Evolutionary conservation across 345 rosid species (phyloP).

Genomic region (Pistacia atlantica): DNA sequence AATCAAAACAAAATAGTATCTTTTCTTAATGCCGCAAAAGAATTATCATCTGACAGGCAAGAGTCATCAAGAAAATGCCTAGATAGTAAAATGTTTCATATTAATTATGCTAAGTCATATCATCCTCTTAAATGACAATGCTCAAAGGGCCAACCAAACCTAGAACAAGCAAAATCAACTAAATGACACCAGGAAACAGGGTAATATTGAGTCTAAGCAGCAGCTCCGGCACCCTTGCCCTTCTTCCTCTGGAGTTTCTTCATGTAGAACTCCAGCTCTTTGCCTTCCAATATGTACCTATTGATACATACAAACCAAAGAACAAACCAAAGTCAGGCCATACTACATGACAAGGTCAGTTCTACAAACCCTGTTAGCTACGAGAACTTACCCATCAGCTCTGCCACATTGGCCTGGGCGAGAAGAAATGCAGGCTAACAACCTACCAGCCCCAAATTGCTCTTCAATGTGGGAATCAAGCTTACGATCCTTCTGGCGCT

Average conservation of each 20-base stretch:
- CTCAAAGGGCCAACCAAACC: background rate
- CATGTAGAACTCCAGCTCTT: conserved; percentile 39
- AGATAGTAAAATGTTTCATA: background rate
- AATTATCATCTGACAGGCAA: background rate
- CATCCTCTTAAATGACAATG: background rate
- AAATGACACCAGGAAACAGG: background rate
- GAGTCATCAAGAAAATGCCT: no score
- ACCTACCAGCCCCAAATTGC: conserved; percentile 52
- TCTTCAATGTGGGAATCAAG: conserved; percentile 58
- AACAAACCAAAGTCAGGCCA: background rate
- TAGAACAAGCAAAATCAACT: conserved; percentile 11
- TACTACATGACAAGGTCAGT: background rate
- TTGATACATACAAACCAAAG: background rate
- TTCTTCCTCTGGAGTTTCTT: conserved; percentile 43
- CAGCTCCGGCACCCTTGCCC: conserved; percentile 43
- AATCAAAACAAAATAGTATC: no score
- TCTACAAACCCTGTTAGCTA: background rate
- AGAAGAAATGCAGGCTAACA: conserved; percentile 58
- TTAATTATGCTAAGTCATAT: background rate
- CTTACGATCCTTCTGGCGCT: conserved; percentile 44
- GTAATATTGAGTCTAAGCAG: conserved; percentile 16
- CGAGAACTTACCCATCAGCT: conserved; percentile 46
- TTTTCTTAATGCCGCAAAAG: no score
- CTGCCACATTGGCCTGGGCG: conserved; percentile 64
- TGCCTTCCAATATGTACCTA: conserved; percentile 39